A percentile compares a stretch with the other conserved stretches of the same genome.
phyloP scores from a whole-genome alignment of 164 flowering plant genomes.

The Stephania cephalantha region DNA sequence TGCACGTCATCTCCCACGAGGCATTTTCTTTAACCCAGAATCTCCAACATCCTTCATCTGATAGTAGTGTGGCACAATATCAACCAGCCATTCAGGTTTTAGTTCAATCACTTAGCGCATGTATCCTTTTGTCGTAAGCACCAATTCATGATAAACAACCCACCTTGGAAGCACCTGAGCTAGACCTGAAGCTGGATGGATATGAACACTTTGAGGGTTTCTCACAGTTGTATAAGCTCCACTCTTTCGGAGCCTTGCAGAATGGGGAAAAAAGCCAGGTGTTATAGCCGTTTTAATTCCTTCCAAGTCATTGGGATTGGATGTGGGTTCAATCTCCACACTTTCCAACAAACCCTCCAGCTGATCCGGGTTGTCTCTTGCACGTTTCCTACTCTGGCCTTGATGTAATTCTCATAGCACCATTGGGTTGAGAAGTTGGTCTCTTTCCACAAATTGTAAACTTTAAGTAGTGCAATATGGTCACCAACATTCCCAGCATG shows the following conservation, averaged over 20 bases:
- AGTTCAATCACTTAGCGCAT: slow-evolving; percentile 92
- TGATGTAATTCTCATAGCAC: slow-evolving; percentile 96
- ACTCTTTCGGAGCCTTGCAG: slow-evolving; percentile 79
- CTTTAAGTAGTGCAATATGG: slow-evolving; percentile 92
- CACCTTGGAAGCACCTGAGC: slow-evolving; percentile 90
- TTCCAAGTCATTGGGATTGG: slow-evolving; percentile 62
- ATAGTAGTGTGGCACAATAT: slow-evolving; percentile 91
- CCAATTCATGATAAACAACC: slow-evolving; percentile 89
- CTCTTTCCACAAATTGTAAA: slow-evolving; percentile 83
- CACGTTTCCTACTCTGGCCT: slow-evolving; percentile 97
- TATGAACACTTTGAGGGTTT: slow-evolving; percentile 83
- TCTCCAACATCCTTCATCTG: slow-evolving; percentile 92
- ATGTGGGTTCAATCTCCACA: slow-evolving; percentile 73
- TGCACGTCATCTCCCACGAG: slow-evolving; percentile 60
- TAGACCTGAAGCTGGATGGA: slow-evolving; percentile 92
- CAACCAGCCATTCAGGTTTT: slow-evolving; percentile 92
- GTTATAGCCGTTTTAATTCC: slow-evolving; percentile 77
- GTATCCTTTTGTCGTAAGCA: slow-evolving; percentile 87
- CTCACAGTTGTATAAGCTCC: slow-evolving; percentile 88
- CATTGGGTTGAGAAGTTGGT: slow-evolving; percentile 91
- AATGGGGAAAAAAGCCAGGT: slow-evolving; percentile 84
- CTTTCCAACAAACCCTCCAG: slow-evolving; percentile 89
- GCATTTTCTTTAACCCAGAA: slow-evolving; percentile 60
- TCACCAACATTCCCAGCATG: slow-evolving; percentile 97
- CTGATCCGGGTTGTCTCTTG: slow-evolving; percentile 88